These are phyloP conservation scores for Alternaria conjuncta DNA, from an alignment of 2,329 filamentous ascomycete species.

Conservation along the genomic window DNA sequence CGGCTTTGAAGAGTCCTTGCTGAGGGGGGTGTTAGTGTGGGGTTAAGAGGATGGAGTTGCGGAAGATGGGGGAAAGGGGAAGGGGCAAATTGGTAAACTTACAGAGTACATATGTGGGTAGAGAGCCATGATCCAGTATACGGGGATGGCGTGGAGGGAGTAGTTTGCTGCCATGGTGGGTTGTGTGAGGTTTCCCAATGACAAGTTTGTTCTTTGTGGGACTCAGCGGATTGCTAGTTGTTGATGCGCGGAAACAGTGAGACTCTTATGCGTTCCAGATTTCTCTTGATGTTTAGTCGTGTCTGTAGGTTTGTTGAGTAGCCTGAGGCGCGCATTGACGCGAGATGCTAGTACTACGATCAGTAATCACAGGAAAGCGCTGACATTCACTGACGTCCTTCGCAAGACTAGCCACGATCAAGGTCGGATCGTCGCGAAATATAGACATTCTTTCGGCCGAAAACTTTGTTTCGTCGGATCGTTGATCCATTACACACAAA, in stretches of 20 bases:
- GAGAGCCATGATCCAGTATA: background rate
- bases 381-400: background rate
- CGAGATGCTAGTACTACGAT: background rate
- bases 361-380: background rate
- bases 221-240: background rate
- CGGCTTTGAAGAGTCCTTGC: background rate
- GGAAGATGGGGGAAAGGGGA: no score
- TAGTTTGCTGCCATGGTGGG: background rate
- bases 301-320: background rate
- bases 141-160: background rate
- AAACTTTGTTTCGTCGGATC: background rate
- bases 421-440: background rate
- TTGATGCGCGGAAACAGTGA: background rate
- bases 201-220: no score
- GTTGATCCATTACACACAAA: background rate
- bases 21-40: no score
- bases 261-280: background rate
- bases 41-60: no score
- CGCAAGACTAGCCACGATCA: background rate
- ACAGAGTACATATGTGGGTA: background rate
- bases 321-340: background rate
- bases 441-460: background rate
- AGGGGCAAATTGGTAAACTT: no score
- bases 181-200: background rate
- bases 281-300: background rate